phyloP scores from a whole-genome alignment of 2,329 filamentous ascomycete genomes.

The Magnaporthales sp. region DNA sequence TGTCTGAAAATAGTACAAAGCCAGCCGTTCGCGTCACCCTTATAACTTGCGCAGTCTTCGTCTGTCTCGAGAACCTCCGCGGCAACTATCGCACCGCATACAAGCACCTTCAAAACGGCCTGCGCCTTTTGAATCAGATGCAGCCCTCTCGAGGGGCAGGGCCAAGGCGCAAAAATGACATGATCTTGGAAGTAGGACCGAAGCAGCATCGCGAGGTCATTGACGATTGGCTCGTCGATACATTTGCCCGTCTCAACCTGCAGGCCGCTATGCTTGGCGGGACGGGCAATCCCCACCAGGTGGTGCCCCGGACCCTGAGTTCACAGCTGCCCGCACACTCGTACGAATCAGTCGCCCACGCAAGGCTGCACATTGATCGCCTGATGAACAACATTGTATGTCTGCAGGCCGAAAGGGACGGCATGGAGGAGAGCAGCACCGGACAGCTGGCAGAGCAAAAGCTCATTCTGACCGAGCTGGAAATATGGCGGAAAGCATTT shows the following conservation, averaged over 20 bases:
- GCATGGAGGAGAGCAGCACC: conserved; percentile 9
- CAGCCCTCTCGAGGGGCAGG: conserved; percentile 5
- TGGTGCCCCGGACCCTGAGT: conserved; percentile 2
- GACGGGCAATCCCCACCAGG: conserved; percentile 10
- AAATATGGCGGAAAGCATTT: conserved; percentile 21
- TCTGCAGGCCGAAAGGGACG: conserved; percentile 11
- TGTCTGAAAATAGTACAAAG: conserved; percentile 15
- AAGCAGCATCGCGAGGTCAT: conserved; percentile 16
- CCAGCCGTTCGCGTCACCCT: conserved; percentile 26
- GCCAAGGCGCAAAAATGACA: conserved; percentile 3
- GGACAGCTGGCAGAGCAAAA: background rate
- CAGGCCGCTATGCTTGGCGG: conserved; percentile 14
- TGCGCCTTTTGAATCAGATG: conserved; percentile 25
- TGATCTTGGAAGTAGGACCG: conserved; percentile 4
- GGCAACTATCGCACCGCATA: conserved; percentile 27
- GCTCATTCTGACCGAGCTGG: background rate
- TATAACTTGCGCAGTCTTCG: conserved; percentile 27
- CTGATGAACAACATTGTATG: conserved; percentile 15
- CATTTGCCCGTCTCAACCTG: conserved; percentile 24
- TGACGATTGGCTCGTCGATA: conserved; percentile 34
- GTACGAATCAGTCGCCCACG: conserved; percentile 1
- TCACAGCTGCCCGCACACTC: background rate
- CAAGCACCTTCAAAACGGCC: conserved; percentile 32
- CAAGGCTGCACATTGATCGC: conserved; percentile 4
- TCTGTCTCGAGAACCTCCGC: conserved; percentile 22